Conservation (phyloP, 768 basidiomycete species). For the Boletus coccyginus region DNA sequence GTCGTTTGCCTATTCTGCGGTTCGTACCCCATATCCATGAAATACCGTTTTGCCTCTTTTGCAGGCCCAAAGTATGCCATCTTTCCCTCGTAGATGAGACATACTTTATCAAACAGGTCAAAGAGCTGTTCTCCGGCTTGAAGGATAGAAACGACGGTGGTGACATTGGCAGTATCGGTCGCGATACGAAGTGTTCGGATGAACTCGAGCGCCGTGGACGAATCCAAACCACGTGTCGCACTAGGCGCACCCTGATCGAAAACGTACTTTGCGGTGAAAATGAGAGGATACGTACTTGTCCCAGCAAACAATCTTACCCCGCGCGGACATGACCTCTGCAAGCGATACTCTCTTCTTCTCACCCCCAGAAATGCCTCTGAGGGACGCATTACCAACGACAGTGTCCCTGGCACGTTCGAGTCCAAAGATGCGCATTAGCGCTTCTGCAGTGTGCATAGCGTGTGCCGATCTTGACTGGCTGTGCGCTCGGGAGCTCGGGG, state of each 20-base stretch:
- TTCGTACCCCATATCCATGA: constrained; percentile 35
- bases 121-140: constrained; percentile 75
- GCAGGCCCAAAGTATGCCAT: constrained; percentile 7
- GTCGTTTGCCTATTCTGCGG: constrained; percentile 57
- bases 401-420: constrained; percentile 70
- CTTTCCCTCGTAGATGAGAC: constrained; percentile 7
- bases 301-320: constrained; percentile 67
- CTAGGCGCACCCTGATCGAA: constrained; percentile 33
- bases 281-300: constrained; percentile 54
- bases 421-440: constrained; percentile 69
- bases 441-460: constrained; percentile 36
- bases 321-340: constrained; percentile 62
- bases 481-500: constrained; percentile 31
- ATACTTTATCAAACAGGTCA: constrained; percentile 54
- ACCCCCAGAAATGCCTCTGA: constrained; percentile 74
- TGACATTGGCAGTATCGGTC: constrained; percentile 51
- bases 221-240: constrained; percentile 62
- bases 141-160: constrained; percentile 81
- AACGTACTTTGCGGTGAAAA: background rate
- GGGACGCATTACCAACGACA: constrained; percentile 73
- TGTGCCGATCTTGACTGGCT: constrained; percentile 27
- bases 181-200: constrained; percentile 61
- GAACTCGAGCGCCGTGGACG: constrained; percentile 73
- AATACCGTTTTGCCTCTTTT: background rate
- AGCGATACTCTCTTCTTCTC: constrained; percentile 85